phyloP scores from a whole-genome alignment of 2,329 filamentous ascomycete genomes.

The Penicillium verrucosum region DNA sequence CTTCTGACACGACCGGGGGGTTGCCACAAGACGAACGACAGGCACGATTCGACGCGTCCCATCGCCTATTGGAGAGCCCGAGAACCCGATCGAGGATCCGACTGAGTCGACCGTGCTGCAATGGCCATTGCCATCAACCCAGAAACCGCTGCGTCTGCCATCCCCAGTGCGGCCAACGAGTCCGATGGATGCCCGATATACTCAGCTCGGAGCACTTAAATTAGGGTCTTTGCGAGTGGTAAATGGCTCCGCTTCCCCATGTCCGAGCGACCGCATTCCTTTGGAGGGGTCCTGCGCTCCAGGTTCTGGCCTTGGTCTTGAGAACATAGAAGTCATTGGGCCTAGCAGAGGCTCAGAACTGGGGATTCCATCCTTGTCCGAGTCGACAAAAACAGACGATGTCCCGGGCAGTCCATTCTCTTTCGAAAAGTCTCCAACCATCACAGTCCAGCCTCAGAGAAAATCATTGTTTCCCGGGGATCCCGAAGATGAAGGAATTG shows the following conservation, averaged over 20 bases:
- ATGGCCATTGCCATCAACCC: conserved; percentile 21
- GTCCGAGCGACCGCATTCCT: conserved; percentile 34
- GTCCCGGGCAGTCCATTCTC: conserved; percentile 34
- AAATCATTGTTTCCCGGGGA: conserved; percentile 18
- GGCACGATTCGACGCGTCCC: conserved; percentile 22
- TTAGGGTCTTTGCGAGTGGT: conserved; percentile 41
- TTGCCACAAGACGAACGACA: conserved; percentile 36
- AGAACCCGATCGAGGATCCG: conserved; percentile 9
- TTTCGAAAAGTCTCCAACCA: conserved; percentile 33
- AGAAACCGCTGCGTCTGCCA: conserved; percentile 8
- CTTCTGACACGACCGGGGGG: conserved; percentile 36
- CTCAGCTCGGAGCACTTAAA: conserved; percentile 42
- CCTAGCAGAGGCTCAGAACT: conserved; percentile 12
- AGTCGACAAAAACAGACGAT: conserved; percentile 23
- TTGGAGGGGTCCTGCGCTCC: conserved; percentile 16
- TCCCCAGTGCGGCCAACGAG: conserved; percentile 22
- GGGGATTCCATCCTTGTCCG: conserved; percentile 18
- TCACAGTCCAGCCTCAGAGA: conserved; percentile 6
- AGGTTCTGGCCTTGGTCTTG: conserved; percentile 15
- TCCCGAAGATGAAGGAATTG: conserved; percentile 23
- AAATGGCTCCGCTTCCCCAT: conserved; percentile 39
- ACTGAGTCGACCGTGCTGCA: conserved; percentile 14
- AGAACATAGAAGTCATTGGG: conserved; percentile 8
- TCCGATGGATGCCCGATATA: conserved; percentile 34
- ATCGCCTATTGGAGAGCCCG: conserved; percentile 25